These are phyloP conservation scores for Apiotrichum gracile DNA, from an alignment of 1,284 basidiomycete genomes.

Conservation along the genomic window DNA sequence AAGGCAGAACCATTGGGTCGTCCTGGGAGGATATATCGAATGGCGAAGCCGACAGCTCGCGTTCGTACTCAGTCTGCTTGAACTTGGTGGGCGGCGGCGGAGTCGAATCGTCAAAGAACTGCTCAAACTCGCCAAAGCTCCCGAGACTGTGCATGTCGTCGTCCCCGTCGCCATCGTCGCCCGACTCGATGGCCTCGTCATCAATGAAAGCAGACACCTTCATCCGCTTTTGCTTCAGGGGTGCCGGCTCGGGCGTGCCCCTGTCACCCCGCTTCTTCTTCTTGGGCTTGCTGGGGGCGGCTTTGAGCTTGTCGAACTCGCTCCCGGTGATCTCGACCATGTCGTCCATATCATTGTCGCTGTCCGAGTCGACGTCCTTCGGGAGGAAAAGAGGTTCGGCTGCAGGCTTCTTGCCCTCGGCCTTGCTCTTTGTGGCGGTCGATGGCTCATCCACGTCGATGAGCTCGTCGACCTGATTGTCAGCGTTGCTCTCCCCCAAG, in stretches of 20 bases:
- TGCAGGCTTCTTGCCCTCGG: background rate
- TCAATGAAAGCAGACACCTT: background rate
- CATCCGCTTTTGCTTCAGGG: background rate
- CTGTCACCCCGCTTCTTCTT: too few species aligned
- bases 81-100: background rate
- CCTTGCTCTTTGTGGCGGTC: background rate
- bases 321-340: conserved; percentile 12
- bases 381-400: conserved; percentile 1
- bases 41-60: too few species aligned
- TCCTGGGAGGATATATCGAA: too few species aligned
- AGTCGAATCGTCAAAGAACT: background rate
- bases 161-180: background rate
- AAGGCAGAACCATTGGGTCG: too few species aligned
- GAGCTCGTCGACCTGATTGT: background rate
- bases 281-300: too few species aligned
- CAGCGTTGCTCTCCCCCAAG: too few species aligned
- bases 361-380: background rate
- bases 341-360: background rate
- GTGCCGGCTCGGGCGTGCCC: background rate
- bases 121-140: background rate
- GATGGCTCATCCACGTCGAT: background rate
- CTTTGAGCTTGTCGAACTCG: too few species aligned
- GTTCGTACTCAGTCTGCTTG: background rate
- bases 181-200: conserved; percentile 1
- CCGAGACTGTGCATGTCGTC: background rate